phyloP scores from a whole-genome alignment of 306 rosid species.

The Citrullus amarus region DNA sequence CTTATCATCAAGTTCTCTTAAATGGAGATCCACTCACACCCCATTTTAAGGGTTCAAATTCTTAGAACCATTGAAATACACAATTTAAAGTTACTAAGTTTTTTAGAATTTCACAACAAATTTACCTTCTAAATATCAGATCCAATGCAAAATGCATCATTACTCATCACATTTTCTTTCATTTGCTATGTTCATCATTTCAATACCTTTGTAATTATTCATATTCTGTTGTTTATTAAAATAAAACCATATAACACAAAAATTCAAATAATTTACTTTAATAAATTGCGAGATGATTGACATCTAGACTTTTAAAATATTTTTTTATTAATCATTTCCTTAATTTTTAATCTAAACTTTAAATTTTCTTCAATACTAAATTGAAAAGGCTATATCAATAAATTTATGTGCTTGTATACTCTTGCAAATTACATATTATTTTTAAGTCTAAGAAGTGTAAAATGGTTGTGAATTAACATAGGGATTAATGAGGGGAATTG shows the following conservation, averaged over 20 bases:
- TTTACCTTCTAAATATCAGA: background rate
- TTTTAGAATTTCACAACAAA: background rate
- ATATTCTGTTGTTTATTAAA: background rate
- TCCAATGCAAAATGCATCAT: background rate
- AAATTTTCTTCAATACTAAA: background rate
- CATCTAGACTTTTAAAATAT: too few relatives aligned
- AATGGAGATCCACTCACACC: background rate
- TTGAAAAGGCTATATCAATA: background rate
- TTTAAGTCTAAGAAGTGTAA: background rate
- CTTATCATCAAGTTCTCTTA: background rate
- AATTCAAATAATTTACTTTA: too few relatives aligned
- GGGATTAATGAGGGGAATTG: background rate
- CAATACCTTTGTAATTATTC: background rate
- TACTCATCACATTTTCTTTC: background rate
- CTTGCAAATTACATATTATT: background rate
- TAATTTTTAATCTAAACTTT: background rate
- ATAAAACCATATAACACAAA: too few relatives aligned
- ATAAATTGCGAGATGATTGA: too few relatives aligned
- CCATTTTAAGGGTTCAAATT: background rate
- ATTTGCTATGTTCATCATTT: background rate
- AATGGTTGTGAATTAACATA: background rate
- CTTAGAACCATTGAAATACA: background rate
- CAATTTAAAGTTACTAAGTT: background rate
- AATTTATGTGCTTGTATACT: background rate
- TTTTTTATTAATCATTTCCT: background rate